Evolutionary conservation across 768 basidiomycete species (phyloP), one percentile per base, ranked within the genome.

Genomic region (Tricholomella constricta): DNA sequence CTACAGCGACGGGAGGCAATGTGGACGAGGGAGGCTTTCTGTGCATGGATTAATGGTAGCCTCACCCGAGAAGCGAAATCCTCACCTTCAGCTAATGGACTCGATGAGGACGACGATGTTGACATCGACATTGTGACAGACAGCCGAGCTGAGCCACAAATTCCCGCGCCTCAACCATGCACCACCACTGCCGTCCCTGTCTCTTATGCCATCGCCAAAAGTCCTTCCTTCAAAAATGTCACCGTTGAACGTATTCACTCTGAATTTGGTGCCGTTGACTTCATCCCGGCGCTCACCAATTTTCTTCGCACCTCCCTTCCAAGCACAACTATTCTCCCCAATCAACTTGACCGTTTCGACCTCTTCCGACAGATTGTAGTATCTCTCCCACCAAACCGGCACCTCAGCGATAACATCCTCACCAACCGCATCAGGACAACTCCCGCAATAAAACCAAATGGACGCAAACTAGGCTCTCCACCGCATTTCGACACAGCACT

Each of bases 1-100:
- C 60, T 79, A 0, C 48, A 55, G 5, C 59, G 65, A 2, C 71
- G 70, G 26, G 77, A 77, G 50, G 58, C 68, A 0, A 52, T 76
- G 4, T 12, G 34, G 34, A 35, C 4, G 34, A 10, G 34, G 34
- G 8, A 11, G 34, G 10, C 34, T n/a, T 35, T 35, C 8, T n/a
- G 34, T n/a, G 12, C 15, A 4, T 35, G 34, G 15, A 4, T 11
- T n/a, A n/a, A 11, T n/a, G 34, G 12, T n/a, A 35, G 10, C 34
- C 34, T 35, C 11, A 35, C 34, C 12, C 11, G 11, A 11, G 34
- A n/a, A 10, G 11, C 15, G 34, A 4, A 29, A n/a, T n/a, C n/a
- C n/a, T n/a, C n/a, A n/a, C n/a, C n/a, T n/a, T n/a, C n/a, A n/a
- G 29, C 6, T 11, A 11, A 31, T 31, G 29, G 29, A 6, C 6